Percentiles rank a stretch among this genome's conserved stretches.
These are phyloP conservation scores for Dioscorea zingiberensis DNA, from an alignment of 106 monocot genomes.

Conservation along the genomic window DNA sequence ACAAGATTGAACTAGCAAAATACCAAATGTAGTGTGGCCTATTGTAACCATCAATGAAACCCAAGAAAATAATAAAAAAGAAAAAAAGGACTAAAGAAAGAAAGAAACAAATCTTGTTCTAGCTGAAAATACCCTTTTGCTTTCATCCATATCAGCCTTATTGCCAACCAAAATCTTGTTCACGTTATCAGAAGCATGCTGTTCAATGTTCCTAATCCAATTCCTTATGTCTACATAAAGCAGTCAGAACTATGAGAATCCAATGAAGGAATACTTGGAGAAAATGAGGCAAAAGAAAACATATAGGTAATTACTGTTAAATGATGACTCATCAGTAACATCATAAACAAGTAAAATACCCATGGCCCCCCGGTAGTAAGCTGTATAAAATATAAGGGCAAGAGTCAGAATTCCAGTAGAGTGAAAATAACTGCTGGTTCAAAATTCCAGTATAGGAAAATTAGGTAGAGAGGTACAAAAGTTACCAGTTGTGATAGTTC, in stretches of 20 bases:
- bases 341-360: constrained; percentile 99
- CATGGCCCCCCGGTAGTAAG: constrained; percentile 97
- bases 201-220: constrained; percentile 97
- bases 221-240: constrained; percentile 77
- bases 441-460: no score
- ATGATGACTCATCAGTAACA: constrained; percentile 97
- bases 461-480: not conserved
- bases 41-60: not conserved
- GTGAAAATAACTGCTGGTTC: no score
- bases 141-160: constrained; percentile 99
- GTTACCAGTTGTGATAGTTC: constrained; percentile 67
- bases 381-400: constrained; percentile 30
- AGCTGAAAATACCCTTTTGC: constrained; percentile 69
- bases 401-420: not conserved
- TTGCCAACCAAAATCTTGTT: constrained; percentile 98
- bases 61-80: not conserved
- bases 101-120: not conserved
- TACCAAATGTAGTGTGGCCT: no score
- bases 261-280: not conserved
- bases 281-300: no score
- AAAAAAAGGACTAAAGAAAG: not conserved
- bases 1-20: no score
- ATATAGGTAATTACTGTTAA: constrained; percentile 63
- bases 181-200: constrained; percentile 96
- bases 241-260: not conserved